These are phyloP conservation scores for Calocybe gangraenosa DNA, from an alignment of 768 basidiomycete species.

Conservation along the genomic window DNA sequence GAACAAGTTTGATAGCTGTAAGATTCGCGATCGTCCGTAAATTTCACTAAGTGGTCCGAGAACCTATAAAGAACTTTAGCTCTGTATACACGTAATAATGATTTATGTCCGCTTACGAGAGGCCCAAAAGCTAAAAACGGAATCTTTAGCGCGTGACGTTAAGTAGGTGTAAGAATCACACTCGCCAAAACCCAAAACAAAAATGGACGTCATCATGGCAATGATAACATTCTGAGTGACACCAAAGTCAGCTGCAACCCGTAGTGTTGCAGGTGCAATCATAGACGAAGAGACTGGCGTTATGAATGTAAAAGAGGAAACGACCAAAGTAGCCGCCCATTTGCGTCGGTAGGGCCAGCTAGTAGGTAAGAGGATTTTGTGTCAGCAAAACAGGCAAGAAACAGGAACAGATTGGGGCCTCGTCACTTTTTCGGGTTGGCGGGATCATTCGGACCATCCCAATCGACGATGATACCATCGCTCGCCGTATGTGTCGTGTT, in stretches of 20 bases:
- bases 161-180: background rate
- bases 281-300: slow-evolving; percentile 69
- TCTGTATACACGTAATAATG: background rate
- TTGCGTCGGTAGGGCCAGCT: slow-evolving; percentile 58
- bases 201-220: slow-evolving; percentile 56
- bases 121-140: slow-evolving; percentile 43
- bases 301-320: slow-evolving; percentile 68
- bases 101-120: slow-evolving; percentile 26
- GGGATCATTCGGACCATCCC: slow-evolving; percentile 61
- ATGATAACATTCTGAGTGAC: slow-evolving; percentile 45
- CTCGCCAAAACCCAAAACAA: slow-evolving; percentile 53
- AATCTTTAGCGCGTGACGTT: background rate
- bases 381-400: background rate
- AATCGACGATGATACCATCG: slow-evolving; percentile 43
- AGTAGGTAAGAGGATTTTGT: background rate
- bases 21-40: slow-evolving; percentile 58
- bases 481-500: background rate
- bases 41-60: slow-evolving; percentile 69
- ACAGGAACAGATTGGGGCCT: slow-evolving; percentile 4
- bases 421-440: slow-evolving; percentile 54
- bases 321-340: slow-evolving; percentile 62
- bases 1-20: slow-evolving; percentile 63
- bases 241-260: slow-evolving; percentile 50
- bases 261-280: slow-evolving; percentile 59
- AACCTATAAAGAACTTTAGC: slow-evolving; percentile 21